Conservation (phyloP, 441 rosid species). For the Gossypium schwendimanii region DNA sequence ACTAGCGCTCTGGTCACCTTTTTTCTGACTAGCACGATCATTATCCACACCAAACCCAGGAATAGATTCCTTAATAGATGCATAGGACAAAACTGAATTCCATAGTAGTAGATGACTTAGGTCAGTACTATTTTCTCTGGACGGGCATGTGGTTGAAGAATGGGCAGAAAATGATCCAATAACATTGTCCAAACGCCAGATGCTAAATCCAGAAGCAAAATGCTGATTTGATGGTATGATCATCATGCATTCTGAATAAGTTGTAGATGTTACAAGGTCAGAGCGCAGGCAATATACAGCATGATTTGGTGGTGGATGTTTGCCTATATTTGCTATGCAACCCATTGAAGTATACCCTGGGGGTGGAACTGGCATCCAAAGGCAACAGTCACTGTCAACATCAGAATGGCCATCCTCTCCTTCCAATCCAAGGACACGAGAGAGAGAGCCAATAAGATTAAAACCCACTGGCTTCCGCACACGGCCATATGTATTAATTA, state of each 20-base stretch:
- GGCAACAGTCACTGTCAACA: conserved; percentile 62
- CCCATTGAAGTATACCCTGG: conserved; percentile 85
- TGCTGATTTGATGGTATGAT: conserved; percentile 36
- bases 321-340: conserved; percentile 82
- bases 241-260: conserved; percentile 84
- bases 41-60: conserved; percentile 30
- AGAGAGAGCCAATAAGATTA: conserved; percentile 59
- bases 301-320: conserved; percentile 74
- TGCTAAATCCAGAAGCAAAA: conserved; percentile 77
- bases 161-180: conserved; percentile 90
- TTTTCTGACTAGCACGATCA: conserved; percentile 32
- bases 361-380: conserved; percentile 98
- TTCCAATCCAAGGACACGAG: conserved; percentile 49
- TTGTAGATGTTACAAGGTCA: conserved; percentile 87
- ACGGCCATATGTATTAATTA: conserved; percentile 92
- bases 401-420: conserved; percentile 34
- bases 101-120: conserved; percentile 75
- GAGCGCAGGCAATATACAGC: conserved; percentile 84
- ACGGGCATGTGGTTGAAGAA: conserved; percentile 59
- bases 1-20: conserved; percentile 38
- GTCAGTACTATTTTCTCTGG: conserved; percentile 46
- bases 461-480: conserved; percentile 88
- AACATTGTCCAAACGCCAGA: conserved; percentile 92
- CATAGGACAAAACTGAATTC: conserved; percentile 51
- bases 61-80: conserved; percentile 34